Conservation (phyloP, 1,139 yeast species). For the Scheffersomyces segobiensis region DNA sequence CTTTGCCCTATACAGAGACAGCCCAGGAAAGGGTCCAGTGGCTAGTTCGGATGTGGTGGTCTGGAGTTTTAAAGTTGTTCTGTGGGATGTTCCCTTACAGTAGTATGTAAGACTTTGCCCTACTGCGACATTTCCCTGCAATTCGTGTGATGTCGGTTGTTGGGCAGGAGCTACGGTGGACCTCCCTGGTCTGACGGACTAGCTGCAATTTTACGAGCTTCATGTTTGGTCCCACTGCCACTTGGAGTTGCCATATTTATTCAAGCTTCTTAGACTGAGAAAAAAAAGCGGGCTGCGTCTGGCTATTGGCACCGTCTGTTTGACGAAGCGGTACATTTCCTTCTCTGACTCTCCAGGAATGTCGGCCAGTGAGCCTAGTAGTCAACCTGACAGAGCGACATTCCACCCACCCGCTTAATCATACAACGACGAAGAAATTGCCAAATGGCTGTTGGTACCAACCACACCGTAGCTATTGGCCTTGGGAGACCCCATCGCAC, state of each 20-base stretch:
- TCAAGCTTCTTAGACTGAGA: background rate
- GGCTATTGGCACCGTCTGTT: background rate
- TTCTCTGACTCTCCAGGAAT: background rate
- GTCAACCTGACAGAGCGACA: background rate
- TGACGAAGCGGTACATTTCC: background rate
- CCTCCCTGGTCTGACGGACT: background rate
- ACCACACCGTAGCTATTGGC: background rate
- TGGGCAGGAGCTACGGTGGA: background rate
- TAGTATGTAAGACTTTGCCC: background rate
- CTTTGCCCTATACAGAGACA: background rate
- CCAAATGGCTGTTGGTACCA: background rate
- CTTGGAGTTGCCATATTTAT: background rate
- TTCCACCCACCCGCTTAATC: background rate
- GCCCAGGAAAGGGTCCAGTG: background rate
- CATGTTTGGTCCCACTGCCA: background rate
- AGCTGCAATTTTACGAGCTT: background rate
- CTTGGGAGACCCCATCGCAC: background rate
- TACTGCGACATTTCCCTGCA: background rate
- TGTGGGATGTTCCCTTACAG: background rate
- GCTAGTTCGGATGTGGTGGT: background rate
- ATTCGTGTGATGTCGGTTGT: background rate
- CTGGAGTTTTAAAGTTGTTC: background rate
- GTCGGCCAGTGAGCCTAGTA: background rate
- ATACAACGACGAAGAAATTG: background rate
- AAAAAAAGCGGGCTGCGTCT: background rate